Percentiles rank a stretch among this genome's conserved stretches.
Conservation (phyloP, 2,329 filamentous ascomycete species). For the Fusarium domesticum region DNA sequence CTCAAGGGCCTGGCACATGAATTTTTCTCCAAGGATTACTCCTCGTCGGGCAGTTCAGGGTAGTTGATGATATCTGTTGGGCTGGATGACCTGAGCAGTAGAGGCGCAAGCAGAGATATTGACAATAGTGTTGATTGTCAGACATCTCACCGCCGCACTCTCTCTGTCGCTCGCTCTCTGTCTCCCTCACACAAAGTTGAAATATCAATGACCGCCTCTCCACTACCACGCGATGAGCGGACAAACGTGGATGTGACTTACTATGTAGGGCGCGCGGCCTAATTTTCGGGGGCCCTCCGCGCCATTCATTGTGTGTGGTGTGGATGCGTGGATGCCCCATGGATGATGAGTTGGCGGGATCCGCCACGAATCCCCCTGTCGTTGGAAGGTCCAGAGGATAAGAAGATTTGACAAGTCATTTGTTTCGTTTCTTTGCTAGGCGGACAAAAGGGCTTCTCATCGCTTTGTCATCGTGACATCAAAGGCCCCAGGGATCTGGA, state of each 20-base stretch:
- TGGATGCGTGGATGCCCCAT: background rate
- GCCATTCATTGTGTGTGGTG: no score
- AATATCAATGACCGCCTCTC: background rate
- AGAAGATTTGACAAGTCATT: background rate
- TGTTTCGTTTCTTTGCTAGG: background rate
- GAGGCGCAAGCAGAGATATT: background rate
- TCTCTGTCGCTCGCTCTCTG: background rate
- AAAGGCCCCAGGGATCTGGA: no score
- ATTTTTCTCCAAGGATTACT: no score
- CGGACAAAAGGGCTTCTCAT: no score
- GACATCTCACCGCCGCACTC: slow-evolving; percentile 13
- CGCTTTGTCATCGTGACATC: no score
- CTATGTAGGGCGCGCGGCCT: background rate
- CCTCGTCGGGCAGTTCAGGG: no score
- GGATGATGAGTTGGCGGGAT: no score
- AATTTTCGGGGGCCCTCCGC: background rate
- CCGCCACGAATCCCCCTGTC: no score
- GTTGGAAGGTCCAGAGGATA: no score
- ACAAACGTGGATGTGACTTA: slow-evolving; percentile 12
- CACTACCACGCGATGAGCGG: slow-evolving; percentile 18
- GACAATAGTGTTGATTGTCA: no score
- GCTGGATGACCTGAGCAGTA: background rate
- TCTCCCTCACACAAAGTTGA: no score
- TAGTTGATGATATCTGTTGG: no score
- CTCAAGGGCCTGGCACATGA: slow-evolving; percentile 11